Evolutionary conservation across 2,329 filamentous ascomycete genomes (phyloP), one percentile per base, ranked within the genome.

Genomic region (Phialophora chinensis): DNA sequence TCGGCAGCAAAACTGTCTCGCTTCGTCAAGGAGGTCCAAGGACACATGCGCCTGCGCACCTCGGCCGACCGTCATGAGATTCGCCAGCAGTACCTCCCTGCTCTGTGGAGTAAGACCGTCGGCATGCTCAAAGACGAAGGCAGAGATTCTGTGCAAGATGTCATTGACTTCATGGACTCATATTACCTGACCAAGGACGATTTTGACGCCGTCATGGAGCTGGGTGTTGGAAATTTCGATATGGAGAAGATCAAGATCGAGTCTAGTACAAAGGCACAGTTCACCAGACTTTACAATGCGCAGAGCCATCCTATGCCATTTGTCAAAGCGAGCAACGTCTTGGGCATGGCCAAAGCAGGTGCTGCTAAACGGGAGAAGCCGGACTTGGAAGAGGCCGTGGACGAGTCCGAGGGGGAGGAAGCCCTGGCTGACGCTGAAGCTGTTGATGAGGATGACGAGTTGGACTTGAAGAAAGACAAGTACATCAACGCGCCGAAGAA

Each of bases 131-230:
- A 92, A 73, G 77, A 82, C 0, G 89, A 96, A 65, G 95, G 95
- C 73, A 95, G 92, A 74, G 93, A 96, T 0, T 86, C 86, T 7
- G 90, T 97, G 4, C 85, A 87, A 0, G 89, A 91, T 1, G 90
- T 97, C 62, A 99, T 99, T 74, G 88, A 95, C 62, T 84, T 97
- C 62, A 98, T 99, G 95, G 95, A 99, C 76, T 93, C 90, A 76
- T 99, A 99, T 79, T 99, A 90, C 78, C 83, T 99, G 65, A 98
- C 95, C 0, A 90, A 91, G 69, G 95, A 99, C 27, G 95, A 99
- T 76, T 96, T 94, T 78, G 95, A 99, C 75, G 90, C 89, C 10
- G 92, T 99, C 73, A 85, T 93, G 77, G 95, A 99, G 79, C 86
- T 99, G 27, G 94, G 93, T 6, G 87, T 99, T 14, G 95, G 94